These are phyloP conservation scores for Apium graveolens DNA, from an alignment of 129 eudicot genomes.

Conservation along the genomic window DNA sequence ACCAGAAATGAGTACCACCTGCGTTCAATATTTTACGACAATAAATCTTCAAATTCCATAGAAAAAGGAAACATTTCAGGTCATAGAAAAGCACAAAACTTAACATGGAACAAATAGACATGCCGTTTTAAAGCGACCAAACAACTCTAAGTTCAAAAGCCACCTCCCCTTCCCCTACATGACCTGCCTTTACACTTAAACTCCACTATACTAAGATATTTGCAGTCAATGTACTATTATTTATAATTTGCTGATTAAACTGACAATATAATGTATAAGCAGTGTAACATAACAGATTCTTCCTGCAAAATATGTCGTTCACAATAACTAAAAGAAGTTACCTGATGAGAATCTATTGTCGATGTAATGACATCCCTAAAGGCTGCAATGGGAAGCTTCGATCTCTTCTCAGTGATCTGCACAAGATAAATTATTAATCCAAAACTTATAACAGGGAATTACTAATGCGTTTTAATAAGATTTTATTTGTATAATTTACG, in stretches of 20 bases:
- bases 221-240: background rate
- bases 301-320: background rate
- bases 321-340: constrained; percentile 10
- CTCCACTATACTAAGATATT: background rate
- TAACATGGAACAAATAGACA: background rate
- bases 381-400: constrained; percentile 88
- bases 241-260: background rate
- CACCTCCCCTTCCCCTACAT: background rate
- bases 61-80: background rate
- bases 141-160: background rate
- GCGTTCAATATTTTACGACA: constrained; percentile 15
- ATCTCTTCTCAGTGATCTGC: constrained; percentile 63
- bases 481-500: background rate
- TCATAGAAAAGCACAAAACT: background rate
- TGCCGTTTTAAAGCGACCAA: background rate
- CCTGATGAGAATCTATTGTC: constrained; percentile 72
- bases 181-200: background rate
- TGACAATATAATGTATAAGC: background rate
- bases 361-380: constrained; percentile 64
- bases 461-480: background rate
- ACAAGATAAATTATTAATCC: constrained; percentile 4
- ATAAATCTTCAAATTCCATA: background rate
- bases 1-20: constrained; percentile 92
- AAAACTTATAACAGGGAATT: background rate
- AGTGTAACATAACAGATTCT: background rate